Evolutionary conservation across 805 yeast species (phyloP), one percentile per base, ranked within the genome.

Genomic region (Metschnikowia noctiluminum): DNA sequence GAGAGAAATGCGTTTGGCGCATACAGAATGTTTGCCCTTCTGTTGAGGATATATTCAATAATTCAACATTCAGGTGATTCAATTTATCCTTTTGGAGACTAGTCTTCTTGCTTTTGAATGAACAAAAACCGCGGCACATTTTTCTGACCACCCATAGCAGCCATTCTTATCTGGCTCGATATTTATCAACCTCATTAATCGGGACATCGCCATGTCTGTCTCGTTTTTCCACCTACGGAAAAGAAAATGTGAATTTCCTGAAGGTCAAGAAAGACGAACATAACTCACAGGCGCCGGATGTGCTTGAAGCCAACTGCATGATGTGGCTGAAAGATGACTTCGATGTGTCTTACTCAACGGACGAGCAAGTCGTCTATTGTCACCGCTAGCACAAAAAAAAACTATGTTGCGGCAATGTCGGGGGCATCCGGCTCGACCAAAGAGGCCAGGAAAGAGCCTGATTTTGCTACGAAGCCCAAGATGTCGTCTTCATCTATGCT

Each of bases 181-280:
- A 35, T 16, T 5, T 5, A 5, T 16, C 21, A 13, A 31, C 40
- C 31, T 11, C 32, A 21, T 27, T 15, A 26, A 7, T 11, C n/a
- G n/a, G n/a, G 7, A 28, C 6, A 12, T 11, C 32, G 34, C 36
- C 46, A 56, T 56, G 60, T 52, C 60, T 14, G 44, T 47, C 8
- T 46, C 55, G 35, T 38, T 56, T 14, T 38, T 84, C 95, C 28
- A 73, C 87, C 30, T 91, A 91, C 77, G 97, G 97, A 56, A 91
- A 91, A 67, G 96, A 83, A 67, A 89, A 89, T 70, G 97, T 91
- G 65, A 89, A 91, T 66, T 87, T 91, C 68, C 78, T 91, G 61
- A 91, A 90, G 71, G 96, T 90, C 59, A 85, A 82, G 70, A 87
- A 85, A 62, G 88, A 89, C 70, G 79, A 87, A 51, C 54, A 71